phyloP scores from a whole-genome alignment of 73 alveolate genomes.

The Symbiodinium natans region DNA sequence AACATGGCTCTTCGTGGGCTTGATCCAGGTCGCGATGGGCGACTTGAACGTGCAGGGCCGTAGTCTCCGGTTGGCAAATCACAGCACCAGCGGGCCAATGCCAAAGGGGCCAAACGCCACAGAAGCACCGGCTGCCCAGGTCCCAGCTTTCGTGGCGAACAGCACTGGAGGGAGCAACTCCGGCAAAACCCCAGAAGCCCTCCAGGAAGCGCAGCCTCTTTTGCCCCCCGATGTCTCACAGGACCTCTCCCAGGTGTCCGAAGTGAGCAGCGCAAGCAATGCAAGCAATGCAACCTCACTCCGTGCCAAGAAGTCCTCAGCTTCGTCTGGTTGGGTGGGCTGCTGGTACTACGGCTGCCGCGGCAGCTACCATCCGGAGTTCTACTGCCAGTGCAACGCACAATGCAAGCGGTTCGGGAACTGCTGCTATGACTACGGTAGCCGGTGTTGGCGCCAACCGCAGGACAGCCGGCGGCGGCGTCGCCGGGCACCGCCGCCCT shows the following conservation, averaged over 20 bases:
- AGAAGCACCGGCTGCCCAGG: not conserved
- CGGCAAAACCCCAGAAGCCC: not conserved
- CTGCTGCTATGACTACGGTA: conserved; percentile 33
- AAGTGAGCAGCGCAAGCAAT: not conserved
- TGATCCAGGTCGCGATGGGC: not conserved
- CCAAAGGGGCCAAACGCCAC: not conserved
- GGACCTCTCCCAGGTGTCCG: not conserved
- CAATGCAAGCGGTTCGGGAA: conserved; percentile 37
- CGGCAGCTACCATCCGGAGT: conserved; percentile 54
- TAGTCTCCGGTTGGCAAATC: not conserved
- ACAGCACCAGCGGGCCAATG: not conserved
- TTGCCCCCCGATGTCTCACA: not conserved
- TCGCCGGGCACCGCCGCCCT: conserved; percentile 32
- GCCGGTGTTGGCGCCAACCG: not conserved
- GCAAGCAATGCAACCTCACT: not conserved
- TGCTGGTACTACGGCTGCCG: conserved; percentile 26
- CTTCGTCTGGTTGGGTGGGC: conserved; percentile 23
- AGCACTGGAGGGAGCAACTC: not conserved
- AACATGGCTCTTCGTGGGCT: not conserved
- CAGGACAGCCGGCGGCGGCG: not conserved
- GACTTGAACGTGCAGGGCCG: not conserved
- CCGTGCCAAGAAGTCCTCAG: not conserved
- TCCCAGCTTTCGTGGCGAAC: not conserved
- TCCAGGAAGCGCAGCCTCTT: not conserved
- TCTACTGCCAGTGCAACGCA: conserved; percentile 68